phyloP scores from a whole-genome alignment of 768 basidiomycete species.

The Amanita exitialis region DNA sequence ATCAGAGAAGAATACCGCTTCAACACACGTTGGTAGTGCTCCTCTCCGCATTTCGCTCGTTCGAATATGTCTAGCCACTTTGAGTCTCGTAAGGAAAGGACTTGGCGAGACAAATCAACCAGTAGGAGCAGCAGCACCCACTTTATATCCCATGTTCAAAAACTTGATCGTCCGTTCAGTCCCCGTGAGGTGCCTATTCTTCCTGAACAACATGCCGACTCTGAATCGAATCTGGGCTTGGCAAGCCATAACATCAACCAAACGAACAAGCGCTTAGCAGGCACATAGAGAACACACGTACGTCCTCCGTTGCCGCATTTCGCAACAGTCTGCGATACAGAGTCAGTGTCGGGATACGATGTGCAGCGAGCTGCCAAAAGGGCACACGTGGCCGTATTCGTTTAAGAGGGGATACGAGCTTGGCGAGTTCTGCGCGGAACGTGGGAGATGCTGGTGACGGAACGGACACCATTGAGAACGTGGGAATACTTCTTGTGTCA shows the following conservation, averaged over 20 bases:
- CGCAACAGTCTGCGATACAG: conserved; percentile 65
- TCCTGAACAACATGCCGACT: conserved; percentile 42
- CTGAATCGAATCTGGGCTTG: conserved; percentile 45
- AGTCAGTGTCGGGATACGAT: conserved; percentile 65
- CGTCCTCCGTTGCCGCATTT: conserved; percentile 43
- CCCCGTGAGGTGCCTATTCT: conserved; percentile 43
- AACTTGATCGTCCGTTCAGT: conserved; percentile 34
- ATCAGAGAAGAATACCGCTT: conserved; percentile 52
- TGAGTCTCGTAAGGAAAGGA: not conserved
- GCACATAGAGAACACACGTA: conserved; percentile 21
- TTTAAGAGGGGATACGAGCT: conserved; percentile 43
- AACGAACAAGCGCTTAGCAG: not conserved
- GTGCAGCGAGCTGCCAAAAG: conserved; percentile 60
- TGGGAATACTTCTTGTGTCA: too few relatives aligned
- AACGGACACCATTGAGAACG: not conserved
- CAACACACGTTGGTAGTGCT: conserved; percentile 33
- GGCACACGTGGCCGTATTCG: conserved; percentile 52
- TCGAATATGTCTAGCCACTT: conserved; percentile 56
- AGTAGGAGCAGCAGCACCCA: conserved; percentile 17
- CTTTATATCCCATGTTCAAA: conserved; percentile 48
- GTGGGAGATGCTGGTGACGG: conserved; percentile 24
- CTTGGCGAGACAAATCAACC: not conserved
- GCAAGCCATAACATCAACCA: not conserved
- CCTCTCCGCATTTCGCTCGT: conserved; percentile 44
- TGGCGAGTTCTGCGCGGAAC: conserved; percentile 43